Percentiles rank a stretch among this genome's conserved stretches.
These are phyloP conservation scores for Phytophthora crassamura DNA, from an alignment of 352 stramenopile genomes.

Conservation along the genomic window DNA sequence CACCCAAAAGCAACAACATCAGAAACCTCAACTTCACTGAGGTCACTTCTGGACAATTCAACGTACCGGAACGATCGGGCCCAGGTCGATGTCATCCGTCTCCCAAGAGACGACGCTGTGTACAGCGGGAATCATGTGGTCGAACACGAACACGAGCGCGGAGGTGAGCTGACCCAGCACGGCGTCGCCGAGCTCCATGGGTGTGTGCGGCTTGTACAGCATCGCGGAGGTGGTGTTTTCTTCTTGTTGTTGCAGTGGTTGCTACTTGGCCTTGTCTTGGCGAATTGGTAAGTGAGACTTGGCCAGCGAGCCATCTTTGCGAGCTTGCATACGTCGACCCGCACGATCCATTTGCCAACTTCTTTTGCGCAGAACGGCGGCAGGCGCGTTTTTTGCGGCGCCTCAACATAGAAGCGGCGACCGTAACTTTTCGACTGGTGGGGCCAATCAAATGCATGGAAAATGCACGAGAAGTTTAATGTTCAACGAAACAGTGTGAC, in stretches of 20 bases:
- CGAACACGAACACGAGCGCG: conserved; percentile 44
- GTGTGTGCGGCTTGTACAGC: conserved; percentile 41
- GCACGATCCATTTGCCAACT: neutral
- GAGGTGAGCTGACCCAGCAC: conserved; percentile 40
- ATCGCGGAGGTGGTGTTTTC: conserved; percentile 12
- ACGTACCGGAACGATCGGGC: conserved; percentile 40
- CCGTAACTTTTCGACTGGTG: neutral
- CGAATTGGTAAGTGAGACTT: conserved; percentile 26
- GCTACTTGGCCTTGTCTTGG: conserved; percentile 19
- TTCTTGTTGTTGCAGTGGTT: neutral
- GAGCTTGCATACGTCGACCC: conserved; percentile 21
- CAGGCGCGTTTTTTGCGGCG: conserved; percentile 1
- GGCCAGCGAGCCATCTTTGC: neutral
- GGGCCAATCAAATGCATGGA: too few relatives aligned
- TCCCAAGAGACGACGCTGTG: conserved; percentile 63
- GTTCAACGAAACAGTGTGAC: too few relatives aligned
- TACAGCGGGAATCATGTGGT: conserved; percentile 52
- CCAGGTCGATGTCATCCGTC: conserved; percentile 34
- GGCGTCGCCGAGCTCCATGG: conserved; percentile 44
- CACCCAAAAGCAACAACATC: too few relatives aligned
- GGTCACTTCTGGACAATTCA: too few relatives aligned
- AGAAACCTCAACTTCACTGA: too few relatives aligned
- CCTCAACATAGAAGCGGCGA: neutral
- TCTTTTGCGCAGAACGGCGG: conserved; percentile 7
- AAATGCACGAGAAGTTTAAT: too few relatives aligned